These are phyloP conservation scores for Limnomonas spitsbergensis DNA, from an alignment of 139 green algal genomes.

Conservation along the genomic window DNA sequence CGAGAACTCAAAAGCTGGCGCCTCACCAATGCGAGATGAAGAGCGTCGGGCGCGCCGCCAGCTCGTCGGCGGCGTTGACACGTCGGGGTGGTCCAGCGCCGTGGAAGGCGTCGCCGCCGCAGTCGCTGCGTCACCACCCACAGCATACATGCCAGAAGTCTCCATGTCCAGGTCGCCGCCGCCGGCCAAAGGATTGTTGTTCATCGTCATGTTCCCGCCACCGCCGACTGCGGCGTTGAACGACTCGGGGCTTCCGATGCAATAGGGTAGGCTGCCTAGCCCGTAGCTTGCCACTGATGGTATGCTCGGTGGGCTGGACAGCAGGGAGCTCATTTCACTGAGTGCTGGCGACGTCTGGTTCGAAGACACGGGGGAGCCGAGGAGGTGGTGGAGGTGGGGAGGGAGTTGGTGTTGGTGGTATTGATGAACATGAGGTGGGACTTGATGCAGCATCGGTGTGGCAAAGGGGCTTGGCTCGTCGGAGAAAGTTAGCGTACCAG, in stretches of 20 bases:
- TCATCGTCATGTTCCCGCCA: no score
- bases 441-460: neutral
- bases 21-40: neutral
- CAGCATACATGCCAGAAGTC: neutral
- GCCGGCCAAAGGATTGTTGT: neutral
- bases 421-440: neutral
- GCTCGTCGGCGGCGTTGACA: neutral
- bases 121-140: neutral
- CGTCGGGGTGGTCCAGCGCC: no score
- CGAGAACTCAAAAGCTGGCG: neutral
- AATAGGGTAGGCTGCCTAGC: no score
- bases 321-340: neutral
- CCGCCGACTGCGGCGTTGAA: no score
- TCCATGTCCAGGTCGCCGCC: no score
- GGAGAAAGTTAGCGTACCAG: neutral
- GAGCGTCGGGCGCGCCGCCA: neutral
- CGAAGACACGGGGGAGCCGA: neutral
- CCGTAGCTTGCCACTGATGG: neutral
- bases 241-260: no score
- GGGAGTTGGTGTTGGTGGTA: neutral
- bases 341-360: neutral
- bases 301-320: neutral
- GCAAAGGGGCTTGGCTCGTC: neutral
- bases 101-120: no score
- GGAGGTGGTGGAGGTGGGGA: neutral